Percentiles rank a stretch among this genome's conserved stretches.
phyloP scores from a whole-genome alignment of 2,329 filamentous ascomycete genomes.

The Herpotrichia juniperi region DNA sequence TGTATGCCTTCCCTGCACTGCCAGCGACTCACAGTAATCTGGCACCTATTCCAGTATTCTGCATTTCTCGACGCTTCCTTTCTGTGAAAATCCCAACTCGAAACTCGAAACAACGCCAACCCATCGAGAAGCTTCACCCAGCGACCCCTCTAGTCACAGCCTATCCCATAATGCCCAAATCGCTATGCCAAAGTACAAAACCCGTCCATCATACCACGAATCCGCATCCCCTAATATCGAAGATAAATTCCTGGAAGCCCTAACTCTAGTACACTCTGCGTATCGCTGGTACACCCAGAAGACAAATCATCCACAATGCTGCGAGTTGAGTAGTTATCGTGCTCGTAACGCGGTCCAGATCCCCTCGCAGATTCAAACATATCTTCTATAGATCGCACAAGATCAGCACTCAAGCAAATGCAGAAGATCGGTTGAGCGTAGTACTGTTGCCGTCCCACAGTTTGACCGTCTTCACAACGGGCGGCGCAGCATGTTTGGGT shows the following conservation, averaged over 20 bases:
- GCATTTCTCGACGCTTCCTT: neutral
- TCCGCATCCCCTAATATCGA: neutral
- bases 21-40: neutral
- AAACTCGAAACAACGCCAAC: neutral
- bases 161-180: neutral
- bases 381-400: neutral
- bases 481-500: slow-evolving; percentile 22
- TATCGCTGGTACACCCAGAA: neutral
- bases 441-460: slow-evolving; percentile 39
- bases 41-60: neutral
- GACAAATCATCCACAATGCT: neutral
- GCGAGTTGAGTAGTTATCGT: neutral
- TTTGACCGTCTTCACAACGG: slow-evolving; percentile 32
- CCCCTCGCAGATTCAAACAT: neutral
- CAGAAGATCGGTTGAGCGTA: slow-evolving; percentile 18
- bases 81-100: neutral
- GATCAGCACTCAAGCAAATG: slow-evolving; percentile 12
- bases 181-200: slow-evolving; percentile 7
- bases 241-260: neutral
- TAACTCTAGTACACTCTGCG: neutral
- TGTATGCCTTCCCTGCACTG: neutral
- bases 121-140: neutral
- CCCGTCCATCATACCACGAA: neutral
- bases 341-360: neutral
- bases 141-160: neutral